Evolutionary conservation across 2,329 filamentous ascomycete species (phyloP), one percentile per base, ranked within the genome.

Genomic region (Metarhizium brunneum): DNA sequence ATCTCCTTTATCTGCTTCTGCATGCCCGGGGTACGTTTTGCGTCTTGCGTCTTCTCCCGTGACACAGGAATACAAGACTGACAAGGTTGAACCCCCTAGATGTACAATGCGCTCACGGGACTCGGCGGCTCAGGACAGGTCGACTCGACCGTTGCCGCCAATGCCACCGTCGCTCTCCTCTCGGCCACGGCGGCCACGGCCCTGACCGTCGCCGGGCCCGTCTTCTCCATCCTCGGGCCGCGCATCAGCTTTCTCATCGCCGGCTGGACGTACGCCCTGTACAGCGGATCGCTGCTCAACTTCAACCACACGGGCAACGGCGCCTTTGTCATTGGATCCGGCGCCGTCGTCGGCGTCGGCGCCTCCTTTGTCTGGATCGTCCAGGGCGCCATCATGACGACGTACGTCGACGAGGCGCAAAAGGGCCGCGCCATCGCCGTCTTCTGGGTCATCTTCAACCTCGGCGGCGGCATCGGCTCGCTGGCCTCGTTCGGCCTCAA

Each of bases 1-100:
- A 77, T 78, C 56, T 74, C 73, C 62, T 67, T 77, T 52, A 77
- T 78, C 53, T 77, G 73, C 59, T 77, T 78, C 60, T 78, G 75
- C 54, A 70, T 73, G 38, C 75, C 74, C 6, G 72, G 72, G 14
- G 72, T 73, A 65, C 52, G 74, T 69, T 3, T 10, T n/a, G 11
- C 32, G 11, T 14, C 16, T 14, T 4, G 7, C 16, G 7, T 8
- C 6, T 35, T 35, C 7, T 35, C 6, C 32, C 32, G 7, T 11
- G 32, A 11, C 32, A 8, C 32, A 7, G 32, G 10, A 35, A 7
- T 35, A 35, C 10, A 4, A 25, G 25, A 20, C n/a, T 45, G n/a
- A 13, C 13, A 16, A 10, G 14, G 18, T 4, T 16, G 20, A 14
- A 11, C 43, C 14, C 42, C 30, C 16, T 35, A 75, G 73, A 76